Evolutionary conservation across 2,329 filamentous ascomycete species (phyloP), one percentile per base, ranked within the genome.

Genomic region (Fusarium falciforme): DNA sequence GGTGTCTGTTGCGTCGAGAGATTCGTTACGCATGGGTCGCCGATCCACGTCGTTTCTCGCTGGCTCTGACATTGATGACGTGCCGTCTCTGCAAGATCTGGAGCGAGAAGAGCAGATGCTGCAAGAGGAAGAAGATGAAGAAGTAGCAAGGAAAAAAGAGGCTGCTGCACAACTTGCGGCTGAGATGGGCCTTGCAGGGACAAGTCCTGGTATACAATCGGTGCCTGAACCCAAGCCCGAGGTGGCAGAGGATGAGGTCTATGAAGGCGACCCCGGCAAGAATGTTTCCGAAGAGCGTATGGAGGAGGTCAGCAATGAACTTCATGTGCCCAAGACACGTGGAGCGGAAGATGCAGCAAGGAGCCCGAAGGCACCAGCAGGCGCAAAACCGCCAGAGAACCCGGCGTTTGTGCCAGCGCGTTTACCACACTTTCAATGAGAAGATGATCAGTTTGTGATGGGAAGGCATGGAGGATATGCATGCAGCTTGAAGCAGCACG

Each of bases 381-480:
- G 61, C 25, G 55, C 65, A 40, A 70, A 76, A 35, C 49, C 62
- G 17, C 64, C 59, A 9, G 66, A 73, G 54, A 70, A 75, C 20
- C 22, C 66, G 22, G 81, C 81, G 3, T 92, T 92, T 73, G 83
- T 91, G 25, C 89, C 90, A 5, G 90, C 90, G 38, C 84, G 89
- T 67, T 79, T 92, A 68, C 90, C 90, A 40, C 85, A 85, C 63
- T 89, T 92, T 82, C 82, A 82, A 72, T 89, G 70, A 80, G 29
- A 33, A 33, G 25, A 44, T 22, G 40, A 11, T 12, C 14, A 10
- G 25, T 17, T 25, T 54, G 31, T 38, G 20, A 44, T 20, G 40
- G n/a, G 10, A 22, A 2, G 27, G 47, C n/a, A 42, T 42, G 22
- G 16, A 5, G n/a, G 11, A 17, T 3, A 14, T 61, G 59, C 40